Evolutionary conservation across 371 early-diverging fungal species (phyloP).

Genomic region (Saksenaea oblongispora): DNA sequence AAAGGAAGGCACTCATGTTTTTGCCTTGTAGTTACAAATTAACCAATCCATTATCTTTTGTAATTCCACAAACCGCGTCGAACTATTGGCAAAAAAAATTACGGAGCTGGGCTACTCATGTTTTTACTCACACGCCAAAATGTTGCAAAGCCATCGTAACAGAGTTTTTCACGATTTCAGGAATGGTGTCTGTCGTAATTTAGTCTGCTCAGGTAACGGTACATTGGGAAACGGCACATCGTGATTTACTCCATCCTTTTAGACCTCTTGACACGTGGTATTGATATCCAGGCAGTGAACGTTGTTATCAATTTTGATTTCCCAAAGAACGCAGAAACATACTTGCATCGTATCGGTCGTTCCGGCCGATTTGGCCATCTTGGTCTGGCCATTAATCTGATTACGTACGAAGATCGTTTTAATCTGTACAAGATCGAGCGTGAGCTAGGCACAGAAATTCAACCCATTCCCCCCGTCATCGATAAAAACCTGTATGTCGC

Average conservation of each 20-base stretch:
- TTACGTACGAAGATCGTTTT: constrained; percentile 95
- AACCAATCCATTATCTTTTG: constrained; percentile 99
- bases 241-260: not conserved
- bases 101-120: constrained; percentile 98
- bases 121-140: constrained; percentile 97
- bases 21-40: constrained; percentile 75
- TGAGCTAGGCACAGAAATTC: constrained; percentile 95
- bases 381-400: constrained; percentile 95
- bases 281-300: constrained; percentile 98
- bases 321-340: constrained; percentile 98
- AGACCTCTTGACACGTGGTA: constrained; percentile 98
- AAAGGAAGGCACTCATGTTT: not conserved
- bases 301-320: constrained; percentile 99
- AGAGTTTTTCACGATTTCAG: constrained; percentile 98
- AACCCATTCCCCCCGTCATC: constrained; percentile 92
- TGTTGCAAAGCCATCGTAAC: constrained; percentile 97
- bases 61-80: constrained; percentile 96
- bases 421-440: constrained; percentile 96
- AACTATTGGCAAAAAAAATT: constrained; percentile 95
- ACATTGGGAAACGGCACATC: not conserved
- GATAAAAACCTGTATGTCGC: constrained; percentile 89
- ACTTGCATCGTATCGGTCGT: constrained; percentile 98
- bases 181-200: constrained; percentile 91
- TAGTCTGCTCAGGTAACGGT: constrained; percentile 82
- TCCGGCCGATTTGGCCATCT: constrained; percentile 97